These are phyloP conservation scores for Podosphaera xanthii DNA, from an alignment of 2,329 filamentous ascomycete species.

Conservation along the genomic window DNA sequence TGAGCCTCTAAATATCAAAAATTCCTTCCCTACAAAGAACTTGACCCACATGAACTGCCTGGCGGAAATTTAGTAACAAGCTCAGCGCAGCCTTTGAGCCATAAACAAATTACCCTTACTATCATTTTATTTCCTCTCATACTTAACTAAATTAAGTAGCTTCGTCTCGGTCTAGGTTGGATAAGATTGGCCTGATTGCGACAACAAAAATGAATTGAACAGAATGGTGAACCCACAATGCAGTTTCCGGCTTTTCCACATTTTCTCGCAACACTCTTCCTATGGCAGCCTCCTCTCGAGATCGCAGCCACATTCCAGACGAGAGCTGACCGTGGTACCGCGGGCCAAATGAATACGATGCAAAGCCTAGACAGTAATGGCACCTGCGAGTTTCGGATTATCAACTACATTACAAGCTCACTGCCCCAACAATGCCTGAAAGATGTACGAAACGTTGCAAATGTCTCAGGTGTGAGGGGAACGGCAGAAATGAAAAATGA, in stretches of 20 bases:
- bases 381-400: constrained; percentile 16
- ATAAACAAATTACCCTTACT: neutral
- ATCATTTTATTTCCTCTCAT: neutral
- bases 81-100: neutral
- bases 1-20: too few relatives aligned
- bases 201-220: neutral
- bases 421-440: constrained; percentile 15
- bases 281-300: neutral
- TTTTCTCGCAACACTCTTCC: neutral
- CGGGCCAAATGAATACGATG: neutral
- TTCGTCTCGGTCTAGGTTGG: neutral
- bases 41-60: too few relatives aligned
- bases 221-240: constrained; percentile 1
- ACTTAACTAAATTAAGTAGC: neutral
- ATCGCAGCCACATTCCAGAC: neutral
- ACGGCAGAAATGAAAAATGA: neutral
- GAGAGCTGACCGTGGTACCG: neutral
- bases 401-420: constrained; percentile 18
- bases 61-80: too few relatives aligned
- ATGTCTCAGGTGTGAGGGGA: constrained; percentile 4
- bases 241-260: neutral
- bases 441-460: constrained; percentile 12
- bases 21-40: too few relatives aligned
- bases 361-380: constrained; percentile 2
- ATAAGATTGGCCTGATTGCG: neutral